Conservation (phyloP, 202 grass and related monocot species). For the Tripidium arundinaceum region DNA sequence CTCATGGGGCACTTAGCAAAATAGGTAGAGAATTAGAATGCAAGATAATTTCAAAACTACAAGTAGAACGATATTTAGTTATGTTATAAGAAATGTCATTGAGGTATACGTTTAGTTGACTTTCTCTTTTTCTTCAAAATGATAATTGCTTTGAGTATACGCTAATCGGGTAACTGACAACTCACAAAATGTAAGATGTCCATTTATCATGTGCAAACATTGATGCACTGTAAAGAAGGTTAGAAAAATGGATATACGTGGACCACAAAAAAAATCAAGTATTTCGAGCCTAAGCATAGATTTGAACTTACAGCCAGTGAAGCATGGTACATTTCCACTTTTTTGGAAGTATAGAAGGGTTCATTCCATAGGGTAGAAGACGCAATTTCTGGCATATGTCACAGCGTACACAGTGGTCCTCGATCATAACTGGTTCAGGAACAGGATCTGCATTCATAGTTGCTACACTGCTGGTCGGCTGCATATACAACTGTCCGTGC, state of each 20-base stretch:
- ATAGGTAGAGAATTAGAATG: not conserved
- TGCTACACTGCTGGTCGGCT: slow-evolving; percentile 12
- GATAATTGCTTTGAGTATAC: not conserved
- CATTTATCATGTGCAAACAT: not conserved
- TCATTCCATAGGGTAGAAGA: slow-evolving; percentile 64
- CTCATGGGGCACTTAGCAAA: not conserved
- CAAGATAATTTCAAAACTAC: not conserved
- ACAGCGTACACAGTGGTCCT: slow-evolving; percentile 76
- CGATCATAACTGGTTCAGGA: slow-evolving; percentile 45
- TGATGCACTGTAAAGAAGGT: not conserved
- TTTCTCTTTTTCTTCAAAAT: not conserved
- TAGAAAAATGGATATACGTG: not conserved
- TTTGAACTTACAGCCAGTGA: slow-evolving; percentile 77
- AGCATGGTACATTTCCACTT: slow-evolving; percentile 84
- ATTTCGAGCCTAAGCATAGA: slow-evolving; percentile 17
- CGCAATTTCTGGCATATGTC: slow-evolving; percentile 74
- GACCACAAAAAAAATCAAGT: slow-evolving; percentile 4
- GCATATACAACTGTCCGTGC: slow-evolving; percentile 32
- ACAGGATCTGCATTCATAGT: slow-evolving; percentile 11
- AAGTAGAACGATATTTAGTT: not conserved
- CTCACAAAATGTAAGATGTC: not conserved
- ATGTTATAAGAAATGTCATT: slow-evolving; percentile 2
- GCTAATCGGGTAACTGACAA: not conserved
- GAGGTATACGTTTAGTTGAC: not conserved
- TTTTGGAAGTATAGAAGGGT: slow-evolving; percentile 52